Evolutionary conservation across 225 moss, liverwort and hornwort species (phyloP), one percentile per base, ranked within the genome.

Genomic region (Anthoceros angustus): DNA sequence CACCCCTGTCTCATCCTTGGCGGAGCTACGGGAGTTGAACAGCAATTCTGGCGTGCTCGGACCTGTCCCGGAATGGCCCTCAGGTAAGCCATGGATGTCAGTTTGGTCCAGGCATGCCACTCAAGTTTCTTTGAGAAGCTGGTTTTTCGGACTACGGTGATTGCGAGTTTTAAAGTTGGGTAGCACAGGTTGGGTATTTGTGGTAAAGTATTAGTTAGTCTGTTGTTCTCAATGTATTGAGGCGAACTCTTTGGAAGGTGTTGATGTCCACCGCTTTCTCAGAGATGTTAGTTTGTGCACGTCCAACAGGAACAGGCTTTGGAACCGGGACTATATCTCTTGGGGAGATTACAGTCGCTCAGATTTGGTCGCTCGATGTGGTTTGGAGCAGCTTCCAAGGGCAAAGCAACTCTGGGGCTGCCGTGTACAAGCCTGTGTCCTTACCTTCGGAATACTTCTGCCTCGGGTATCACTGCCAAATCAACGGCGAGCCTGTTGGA

Each of bases 361-460:
- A 74, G 43, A 68, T 89, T 10, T 46, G 75, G 42, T 67, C 77
- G 6, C 86, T 93, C 55, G 77, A 83, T 66, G 82, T 80, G 61
- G 79, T 87, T n/a, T 89, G 92, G 92, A 80, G 69, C 12, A 81
- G 86, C 40, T 67, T 72, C 5, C 80, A 80, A 41, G 88, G 88
- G 7, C 23, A 39, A 0, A 76, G 70, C 3, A 64, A 80, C 65
- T 40, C 79, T 67, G 92, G 88, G 21, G 71, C 72, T 32, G 73
- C 89, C 12, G 77, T 83, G 43, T 93, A 83, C 73, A 82, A 79
- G 63, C 89, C 92, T 1, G 79, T 75, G 2, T 66, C 78, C 6
- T 64, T 93, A 62, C 92, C 92, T 8, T 15, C 67, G 8, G 85
- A 85, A 8, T 93, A 74, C 63, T 75, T 43, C 38, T 69, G 79